Conservation (phyloP, 768 basidiomycete genomes). For the Calocera cornea region DNA sequence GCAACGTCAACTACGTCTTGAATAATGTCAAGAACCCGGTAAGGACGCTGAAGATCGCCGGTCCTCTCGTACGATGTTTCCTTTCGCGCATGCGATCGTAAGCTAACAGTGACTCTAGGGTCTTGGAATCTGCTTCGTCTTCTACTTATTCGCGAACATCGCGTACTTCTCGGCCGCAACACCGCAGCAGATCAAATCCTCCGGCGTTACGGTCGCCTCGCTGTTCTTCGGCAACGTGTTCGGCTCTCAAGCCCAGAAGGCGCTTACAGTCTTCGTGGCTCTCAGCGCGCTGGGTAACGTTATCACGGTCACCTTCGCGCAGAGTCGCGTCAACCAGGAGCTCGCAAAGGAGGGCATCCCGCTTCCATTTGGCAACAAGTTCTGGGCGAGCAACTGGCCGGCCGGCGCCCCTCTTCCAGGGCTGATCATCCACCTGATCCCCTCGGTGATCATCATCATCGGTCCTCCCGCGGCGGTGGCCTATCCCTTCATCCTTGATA, state of each 20-base stretch:
- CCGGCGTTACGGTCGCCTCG: conserved; percentile 44
- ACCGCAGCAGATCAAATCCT: conserved; percentile 35
- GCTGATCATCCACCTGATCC: conserved; percentile 41
- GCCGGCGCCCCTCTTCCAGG: conserved; percentile 44
- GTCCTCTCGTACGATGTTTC: conserved; percentile 28
- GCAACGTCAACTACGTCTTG: conserved; percentile 44
- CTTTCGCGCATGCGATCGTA: background rate
- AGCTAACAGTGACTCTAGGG: conserved; percentile 19
- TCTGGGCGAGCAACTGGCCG: conserved; percentile 53
- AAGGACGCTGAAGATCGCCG: conserved; percentile 48
- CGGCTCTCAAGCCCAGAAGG: conserved; percentile 38
- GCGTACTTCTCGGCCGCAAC: conserved; percentile 45
- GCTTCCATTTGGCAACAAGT: conserved; percentile 42
- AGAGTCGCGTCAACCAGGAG: conserved; percentile 43
- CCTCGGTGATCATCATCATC: conserved; percentile 42
- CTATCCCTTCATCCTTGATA: conserved; percentile 49
- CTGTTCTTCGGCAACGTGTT: conserved; percentile 50
- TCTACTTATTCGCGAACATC: conserved; percentile 45
- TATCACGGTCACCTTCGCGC: conserved; percentile 33
- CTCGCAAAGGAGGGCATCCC: conserved; percentile 52
- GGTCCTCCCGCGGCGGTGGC: conserved; percentile 40
- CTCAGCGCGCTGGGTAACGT: conserved; percentile 30
- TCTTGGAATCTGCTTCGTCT: conserved; percentile 36
- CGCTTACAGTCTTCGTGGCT: conserved; percentile 44
- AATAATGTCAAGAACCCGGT: conserved; percentile 49